Conservation (phyloP, 2,329 filamentous ascomycete genomes). For the Hirsutella minnesotensis region DNA sequence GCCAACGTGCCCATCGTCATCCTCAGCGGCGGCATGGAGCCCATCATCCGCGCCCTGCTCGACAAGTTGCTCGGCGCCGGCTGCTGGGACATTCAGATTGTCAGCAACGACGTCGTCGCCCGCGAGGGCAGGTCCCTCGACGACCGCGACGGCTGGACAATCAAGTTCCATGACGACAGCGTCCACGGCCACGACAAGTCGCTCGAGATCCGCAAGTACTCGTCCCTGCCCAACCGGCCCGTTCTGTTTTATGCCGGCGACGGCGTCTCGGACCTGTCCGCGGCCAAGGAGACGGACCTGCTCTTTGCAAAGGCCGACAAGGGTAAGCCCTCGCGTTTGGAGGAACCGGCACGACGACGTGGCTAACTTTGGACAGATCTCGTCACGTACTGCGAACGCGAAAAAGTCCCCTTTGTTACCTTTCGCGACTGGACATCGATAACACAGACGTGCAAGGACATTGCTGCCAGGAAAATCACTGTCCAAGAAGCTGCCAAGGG, state of each 20-base stretch:
- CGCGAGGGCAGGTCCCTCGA: slow-evolving; percentile 60
- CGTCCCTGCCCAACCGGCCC: slow-evolving; percentile 62
- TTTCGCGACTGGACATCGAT: slow-evolving; percentile 81
- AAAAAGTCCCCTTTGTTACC: slow-evolving; percentile 76
- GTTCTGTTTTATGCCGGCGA: slow-evolving; percentile 91
- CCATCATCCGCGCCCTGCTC: slow-evolving; percentile 76
- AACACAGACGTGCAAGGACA: slow-evolving; percentile 61
- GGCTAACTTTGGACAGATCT: slow-evolving; percentile 46
- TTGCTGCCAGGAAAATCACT: slow-evolving; percentile 59
- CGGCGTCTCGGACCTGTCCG: slow-evolving; percentile 84
- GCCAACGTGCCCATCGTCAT: slow-evolving; percentile 90
- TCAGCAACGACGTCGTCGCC: slow-evolving; percentile 69
- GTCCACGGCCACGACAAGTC: slow-evolving; percentile 97
- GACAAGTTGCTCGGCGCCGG: slow-evolving; percentile 67
- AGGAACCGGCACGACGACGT: neutral
- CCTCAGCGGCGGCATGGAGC: slow-evolving; percentile 83
- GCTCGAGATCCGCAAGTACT: slow-evolving; percentile 79
- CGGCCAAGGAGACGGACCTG: slow-evolving; percentile 83
- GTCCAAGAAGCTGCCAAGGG: slow-evolving; percentile 57
- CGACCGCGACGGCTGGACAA: slow-evolving; percentile 74
- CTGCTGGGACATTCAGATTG: slow-evolving; percentile 70
- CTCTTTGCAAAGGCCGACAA: slow-evolving; percentile 88
- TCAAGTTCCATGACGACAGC: slow-evolving; percentile 80
- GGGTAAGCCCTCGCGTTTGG: slow-evolving; percentile 36
- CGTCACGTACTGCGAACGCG: slow-evolving; percentile 72